phyloP scores from a whole-genome alignment of 768 basidiomycete species.

The Scleroderma bovista region DNA sequence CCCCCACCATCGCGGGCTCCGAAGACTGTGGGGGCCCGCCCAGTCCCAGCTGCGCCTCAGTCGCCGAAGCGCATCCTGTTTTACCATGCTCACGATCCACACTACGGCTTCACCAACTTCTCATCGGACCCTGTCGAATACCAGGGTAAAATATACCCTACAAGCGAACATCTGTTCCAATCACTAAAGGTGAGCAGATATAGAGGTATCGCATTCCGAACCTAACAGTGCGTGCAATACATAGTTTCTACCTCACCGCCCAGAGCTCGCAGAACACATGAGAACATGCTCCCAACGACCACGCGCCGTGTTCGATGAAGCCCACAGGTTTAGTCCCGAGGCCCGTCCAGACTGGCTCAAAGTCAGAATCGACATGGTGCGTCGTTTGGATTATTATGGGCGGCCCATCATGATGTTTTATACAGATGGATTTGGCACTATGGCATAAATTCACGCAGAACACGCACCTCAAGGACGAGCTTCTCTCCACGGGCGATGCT shows the following conservation, averaged over 20 bases:
- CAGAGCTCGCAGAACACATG: conserved; percentile 31
- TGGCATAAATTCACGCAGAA: conserved; percentile 39
- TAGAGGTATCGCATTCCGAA: too few relatives aligned
- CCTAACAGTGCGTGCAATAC: too few relatives aligned
- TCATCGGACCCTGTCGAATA: conserved; percentile 39
- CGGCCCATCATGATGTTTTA: not conserved
- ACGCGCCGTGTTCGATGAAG: conserved; percentile 29
- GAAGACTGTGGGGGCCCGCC: not conserved
- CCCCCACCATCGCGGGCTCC: conserved; percentile 8
- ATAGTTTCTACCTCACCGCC: conserved; percentile 32
- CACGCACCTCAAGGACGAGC: conserved; percentile 26
- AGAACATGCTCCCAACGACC: conserved; percentile 29
- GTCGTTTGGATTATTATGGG: not conserved
- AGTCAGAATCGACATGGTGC: conserved; percentile 29
- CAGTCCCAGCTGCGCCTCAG: not conserved
- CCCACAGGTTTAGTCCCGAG: conserved; percentile 32
- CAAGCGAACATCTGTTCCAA: conserved; percentile 45
- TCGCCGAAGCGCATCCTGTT: conserved; percentile 25
- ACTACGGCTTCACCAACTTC: conserved; percentile 41
- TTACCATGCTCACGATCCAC: conserved; percentile 26
- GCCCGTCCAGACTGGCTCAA: conserved; percentile 31
- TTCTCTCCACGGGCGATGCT: conserved; percentile 34
- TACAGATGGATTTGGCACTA: conserved; percentile 36
- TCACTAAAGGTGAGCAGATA: conserved; percentile 33
- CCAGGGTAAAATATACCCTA: conserved; percentile 35